Evolutionary conservation across 2,329 filamentous ascomycete genomes (phyloP), one percentile per base, ranked within the genome.

Genomic region (Diplodia intermedia): DNA sequence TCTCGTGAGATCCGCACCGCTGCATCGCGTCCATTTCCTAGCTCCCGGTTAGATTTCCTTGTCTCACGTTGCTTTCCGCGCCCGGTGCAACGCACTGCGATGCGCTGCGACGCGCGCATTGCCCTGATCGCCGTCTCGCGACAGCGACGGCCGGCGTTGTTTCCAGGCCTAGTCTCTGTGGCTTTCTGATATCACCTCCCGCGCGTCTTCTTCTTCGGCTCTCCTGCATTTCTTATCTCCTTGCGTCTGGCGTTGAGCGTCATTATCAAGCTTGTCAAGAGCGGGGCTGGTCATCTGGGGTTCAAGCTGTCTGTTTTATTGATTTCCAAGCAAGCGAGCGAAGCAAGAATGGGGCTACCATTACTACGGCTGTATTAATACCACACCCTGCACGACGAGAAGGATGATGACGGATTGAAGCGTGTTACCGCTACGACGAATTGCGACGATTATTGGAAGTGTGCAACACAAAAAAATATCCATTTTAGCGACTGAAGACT

Each of bases 301-400:
- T 36, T 61, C 15, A 20, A 49, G 31, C 26, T 62, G 40, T 26
- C 18, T 49, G 33, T 12, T 52, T 38, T 63, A 12, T 52, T 63
- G 47, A 38, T 63, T 38, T 63, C 40, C 29, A n/a, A 63, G 60
- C 47, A 33, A 63, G 60, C 60, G 60, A 63, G 29, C 43, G 31
- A 18, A 63, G 47, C 47, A 29, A 52, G 20, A 43, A 50, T 18
- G 60, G 31, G 12, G 29, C 18, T 47, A 23, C 29, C 31, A 49
- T 31, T 38, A 63, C 31, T 38, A 63, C 60, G 23, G 29, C 47
- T 63, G 60, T 63, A 63, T 63, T 63, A 63, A 52, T 63, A 63
- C 60, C 40, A 23, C 36, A 50, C 57, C 57, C 47, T 52, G 47
- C 47, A 40, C 20, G 29, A 52, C 60, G 60, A 52, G 47, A 52